A percentile compares a stretch with the other conserved stretches of the same genome.
phyloP scores from a whole-genome alignment of 306 rosid genomes.

The Cicer cuneatum region DNA sequence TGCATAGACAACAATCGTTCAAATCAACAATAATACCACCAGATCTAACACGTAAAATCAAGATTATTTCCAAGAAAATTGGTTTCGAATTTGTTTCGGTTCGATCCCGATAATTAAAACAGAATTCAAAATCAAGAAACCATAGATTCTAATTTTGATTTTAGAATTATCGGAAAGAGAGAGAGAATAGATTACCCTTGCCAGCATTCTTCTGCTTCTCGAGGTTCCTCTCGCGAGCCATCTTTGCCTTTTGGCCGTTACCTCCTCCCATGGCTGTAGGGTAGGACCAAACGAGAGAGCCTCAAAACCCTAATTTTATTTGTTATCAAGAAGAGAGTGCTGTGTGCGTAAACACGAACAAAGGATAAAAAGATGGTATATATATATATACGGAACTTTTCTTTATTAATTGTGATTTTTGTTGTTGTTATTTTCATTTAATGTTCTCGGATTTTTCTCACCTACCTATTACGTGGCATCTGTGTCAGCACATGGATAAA shows the following conservation, averaged over 20 bases:
- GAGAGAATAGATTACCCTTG: constrained; percentile 54
- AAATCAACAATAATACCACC: constrained; percentile 12
- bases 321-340: not conserved
- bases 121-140: constrained; percentile 4
- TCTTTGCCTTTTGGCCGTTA: constrained; percentile 83
- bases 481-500: constrained; percentile 15
- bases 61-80: constrained; percentile 10
- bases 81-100: not conserved
- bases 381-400: not conserved
- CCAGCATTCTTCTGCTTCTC: constrained; percentile 62
- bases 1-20: constrained; percentile 35
- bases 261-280: constrained; percentile 81
- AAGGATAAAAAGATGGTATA: not conserved
- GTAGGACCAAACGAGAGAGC: constrained; percentile 40
- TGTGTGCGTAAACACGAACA: not conserved
- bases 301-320: constrained; percentile 63
- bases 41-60: constrained; percentile 40
- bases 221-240: constrained; percentile 85
- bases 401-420: not conserved
- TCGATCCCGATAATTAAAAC: not conserved
- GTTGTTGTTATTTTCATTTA: not conserved
- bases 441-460: not conserved
- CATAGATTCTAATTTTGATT: not conserved
- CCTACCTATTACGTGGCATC: constrained; percentile 25
- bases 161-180: not conserved